A percentile compares a stretch with the other conserved stretches of the same genome.
Conservation (phyloP, 1,284 basidiomycete genomes). For the Marasmius sp. region DNA sequence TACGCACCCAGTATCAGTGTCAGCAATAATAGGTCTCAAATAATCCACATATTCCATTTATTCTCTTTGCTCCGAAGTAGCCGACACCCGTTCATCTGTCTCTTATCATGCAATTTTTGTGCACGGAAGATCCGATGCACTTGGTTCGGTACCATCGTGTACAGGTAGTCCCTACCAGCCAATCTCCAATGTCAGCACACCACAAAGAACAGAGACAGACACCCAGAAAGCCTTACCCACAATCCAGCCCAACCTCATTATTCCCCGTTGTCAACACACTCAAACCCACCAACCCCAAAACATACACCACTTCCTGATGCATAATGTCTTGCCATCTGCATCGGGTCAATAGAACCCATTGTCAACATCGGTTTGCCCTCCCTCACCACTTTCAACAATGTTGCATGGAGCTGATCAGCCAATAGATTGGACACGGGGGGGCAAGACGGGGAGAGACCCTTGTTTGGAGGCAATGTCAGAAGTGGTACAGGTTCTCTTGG, state of each 20-base stretch:
- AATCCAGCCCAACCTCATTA: constrained; percentile 97
- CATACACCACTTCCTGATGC: constrained; percentile 94
- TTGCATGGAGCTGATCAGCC: constrained; percentile 79
- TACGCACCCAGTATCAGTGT: constrained; percentile 88
- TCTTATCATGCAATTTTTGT: constrained; percentile 84
- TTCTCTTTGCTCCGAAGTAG: constrained; percentile 60
- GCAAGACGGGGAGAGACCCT: constrained; percentile 78
- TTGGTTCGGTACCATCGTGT: constrained; percentile 93
- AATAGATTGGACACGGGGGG: constrained; percentile 78
- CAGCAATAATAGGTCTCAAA: constrained; percentile 90
- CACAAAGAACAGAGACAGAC: background rate
- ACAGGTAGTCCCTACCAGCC: constrained; percentile 79
- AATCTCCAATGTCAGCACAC: constrained; percentile 3
- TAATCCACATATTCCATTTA: constrained; percentile 85
- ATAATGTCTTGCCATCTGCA: constrained; percentile 96
- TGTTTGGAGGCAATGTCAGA: constrained; percentile 84
- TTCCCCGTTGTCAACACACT: constrained; percentile 88
- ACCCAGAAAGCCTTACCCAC: constrained; percentile 64
- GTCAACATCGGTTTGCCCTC: constrained; percentile 76
- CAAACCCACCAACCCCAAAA: constrained; percentile 91
- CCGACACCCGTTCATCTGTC: constrained; percentile 83
- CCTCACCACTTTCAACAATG: constrained; percentile 63
- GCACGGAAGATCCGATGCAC: constrained; percentile 85
- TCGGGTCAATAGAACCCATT: constrained; percentile 91
- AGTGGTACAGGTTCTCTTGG: constrained; percentile 80